These are phyloP conservation scores for Bombardia bombarda DNA, from an alignment of 495 filamentous ascomycete species.

Conservation along the genomic window DNA sequence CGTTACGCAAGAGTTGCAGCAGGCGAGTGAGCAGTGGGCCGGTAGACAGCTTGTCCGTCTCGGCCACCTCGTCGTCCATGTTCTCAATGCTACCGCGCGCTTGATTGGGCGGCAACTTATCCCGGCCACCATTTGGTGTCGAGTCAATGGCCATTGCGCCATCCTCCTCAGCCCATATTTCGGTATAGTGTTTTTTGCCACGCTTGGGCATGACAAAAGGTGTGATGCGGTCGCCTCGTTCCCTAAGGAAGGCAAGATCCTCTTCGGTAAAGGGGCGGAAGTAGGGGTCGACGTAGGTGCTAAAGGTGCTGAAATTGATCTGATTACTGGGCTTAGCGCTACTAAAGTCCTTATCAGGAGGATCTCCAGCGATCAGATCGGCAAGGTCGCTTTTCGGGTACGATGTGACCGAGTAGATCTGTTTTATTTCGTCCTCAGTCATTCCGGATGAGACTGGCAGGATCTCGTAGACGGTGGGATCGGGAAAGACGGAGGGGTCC, in stretches of 20 bases:
- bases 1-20: constrained; percentile 72
- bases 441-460: constrained; percentile 62
- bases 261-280: constrained; percentile 88
- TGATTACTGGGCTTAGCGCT: constrained; percentile 90
- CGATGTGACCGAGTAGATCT: constrained; percentile 76
- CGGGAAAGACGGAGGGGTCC: constrained; percentile 83
- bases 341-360: constrained; percentile 90
- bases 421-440: constrained; percentile 70
- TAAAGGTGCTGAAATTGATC: constrained; percentile 84
- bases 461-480: constrained; percentile 93
- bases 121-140: constrained; percentile 39
- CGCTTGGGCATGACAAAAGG: constrained; percentile 83
- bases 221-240: constrained; percentile 73
- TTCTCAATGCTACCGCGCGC: constrained; percentile 75
- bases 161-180: constrained; percentile 92
- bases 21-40: constrained; percentile 81
- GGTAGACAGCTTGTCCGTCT: constrained; percentile 84
- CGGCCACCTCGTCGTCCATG: constrained; percentile 73
- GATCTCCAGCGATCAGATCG: constrained; percentile 77
- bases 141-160: constrained; percentile 62
- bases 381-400: constrained; percentile 76
- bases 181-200: constrained; percentile 76
- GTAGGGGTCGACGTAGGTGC: constrained; percentile 80
- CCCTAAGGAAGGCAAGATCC: constrained; percentile 86
- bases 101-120: constrained; percentile 69